phyloP scores from a whole-genome alignment of 176 grass and related monocot genomes.

The Triticum timopheevii region DNA sequence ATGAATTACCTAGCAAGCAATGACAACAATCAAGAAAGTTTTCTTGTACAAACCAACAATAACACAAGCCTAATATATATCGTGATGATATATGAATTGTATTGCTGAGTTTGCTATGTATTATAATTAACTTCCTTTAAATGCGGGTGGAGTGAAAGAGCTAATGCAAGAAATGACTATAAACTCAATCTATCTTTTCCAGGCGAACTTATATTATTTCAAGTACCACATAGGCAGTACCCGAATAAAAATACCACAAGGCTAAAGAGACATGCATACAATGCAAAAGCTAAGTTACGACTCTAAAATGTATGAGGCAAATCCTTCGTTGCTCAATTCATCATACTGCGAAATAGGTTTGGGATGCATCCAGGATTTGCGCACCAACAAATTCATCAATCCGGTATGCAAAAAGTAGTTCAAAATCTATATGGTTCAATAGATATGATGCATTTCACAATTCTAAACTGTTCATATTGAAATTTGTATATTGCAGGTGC shows the following conservation, averaged over 20 bases:
- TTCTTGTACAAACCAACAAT: too few species aligned
- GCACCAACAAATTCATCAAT: neutral
- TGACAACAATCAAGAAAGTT: too few species aligned
- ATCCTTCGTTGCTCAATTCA: neutral
- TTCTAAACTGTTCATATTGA: neutral
- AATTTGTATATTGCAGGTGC: neutral
- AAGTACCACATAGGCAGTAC: neutral
- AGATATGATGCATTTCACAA: neutral
- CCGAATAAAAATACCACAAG: neutral
- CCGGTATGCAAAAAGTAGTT: neutral
- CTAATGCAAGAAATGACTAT: neutral
- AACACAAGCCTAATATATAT: too few species aligned
- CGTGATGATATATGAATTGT: too few species aligned
- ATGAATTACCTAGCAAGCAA: too few species aligned
- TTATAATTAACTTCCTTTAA: too few species aligned
- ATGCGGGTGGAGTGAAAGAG: neutral
- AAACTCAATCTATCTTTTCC: too few species aligned
- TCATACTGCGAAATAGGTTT: neutral
- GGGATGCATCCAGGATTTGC: neutral
- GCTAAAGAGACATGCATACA: neutral
- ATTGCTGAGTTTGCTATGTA: too few species aligned
- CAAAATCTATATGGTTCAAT: neutral
- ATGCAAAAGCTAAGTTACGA: neutral
- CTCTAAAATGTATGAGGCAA: neutral
- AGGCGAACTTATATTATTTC: neutral